Conservation (phyloP, 2,329 filamentous ascomycete species). For the Fusarium torulosum region DNA sequence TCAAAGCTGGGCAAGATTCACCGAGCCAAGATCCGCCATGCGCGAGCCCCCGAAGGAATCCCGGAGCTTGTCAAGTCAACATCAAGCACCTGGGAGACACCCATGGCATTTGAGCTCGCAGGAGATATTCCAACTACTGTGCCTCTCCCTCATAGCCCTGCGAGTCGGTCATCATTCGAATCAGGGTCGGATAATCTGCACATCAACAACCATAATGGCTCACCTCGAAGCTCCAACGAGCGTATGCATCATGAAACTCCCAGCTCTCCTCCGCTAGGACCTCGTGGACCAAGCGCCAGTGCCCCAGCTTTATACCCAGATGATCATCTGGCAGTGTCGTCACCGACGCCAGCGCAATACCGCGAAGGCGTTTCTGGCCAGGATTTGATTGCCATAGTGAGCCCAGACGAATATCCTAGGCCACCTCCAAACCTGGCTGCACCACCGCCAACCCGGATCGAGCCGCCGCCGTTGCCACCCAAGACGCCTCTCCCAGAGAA, state of each 20-base stretch:
- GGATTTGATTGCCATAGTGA: slow-evolving; percentile 77
- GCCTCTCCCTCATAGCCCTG: slow-evolving; percentile 54
- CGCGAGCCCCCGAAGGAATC: slow-evolving; percentile 59
- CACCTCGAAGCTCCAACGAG: slow-evolving; percentile 66
- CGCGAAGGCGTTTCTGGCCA: slow-evolving; percentile 65
- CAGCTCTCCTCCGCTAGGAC: slow-evolving; percentile 47
- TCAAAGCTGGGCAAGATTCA: slow-evolving; percentile 87
- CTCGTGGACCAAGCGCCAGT: slow-evolving; percentile 48
- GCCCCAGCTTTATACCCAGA: slow-evolving; percentile 52
- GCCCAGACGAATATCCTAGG: slow-evolving; percentile 68
- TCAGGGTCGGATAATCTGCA: slow-evolving; percentile 66
- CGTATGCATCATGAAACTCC: slow-evolving; percentile 54
- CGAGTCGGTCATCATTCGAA: slow-evolving; percentile 68
- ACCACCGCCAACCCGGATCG: slow-evolving; percentile 57
- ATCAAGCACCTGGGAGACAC: slow-evolving; percentile 57
- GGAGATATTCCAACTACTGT: slow-evolving; percentile 64
- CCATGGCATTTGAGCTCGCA: slow-evolving; percentile 69
- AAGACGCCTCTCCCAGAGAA: slow-evolving; percentile 78
- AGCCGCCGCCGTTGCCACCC: slow-evolving; percentile 79
- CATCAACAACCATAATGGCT: slow-evolving; percentile 55
- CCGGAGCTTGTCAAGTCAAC: slow-evolving; percentile 60
- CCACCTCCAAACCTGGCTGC: slow-evolving; percentile 51
- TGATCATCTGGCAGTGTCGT: slow-evolving; percentile 67
- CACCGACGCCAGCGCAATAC: slow-evolving; percentile 71
- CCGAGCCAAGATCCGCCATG: slow-evolving; percentile 77